phyloP scores from a whole-genome alignment of 441 rosid species.

The Euphorbia schlechtendalii region DNA sequence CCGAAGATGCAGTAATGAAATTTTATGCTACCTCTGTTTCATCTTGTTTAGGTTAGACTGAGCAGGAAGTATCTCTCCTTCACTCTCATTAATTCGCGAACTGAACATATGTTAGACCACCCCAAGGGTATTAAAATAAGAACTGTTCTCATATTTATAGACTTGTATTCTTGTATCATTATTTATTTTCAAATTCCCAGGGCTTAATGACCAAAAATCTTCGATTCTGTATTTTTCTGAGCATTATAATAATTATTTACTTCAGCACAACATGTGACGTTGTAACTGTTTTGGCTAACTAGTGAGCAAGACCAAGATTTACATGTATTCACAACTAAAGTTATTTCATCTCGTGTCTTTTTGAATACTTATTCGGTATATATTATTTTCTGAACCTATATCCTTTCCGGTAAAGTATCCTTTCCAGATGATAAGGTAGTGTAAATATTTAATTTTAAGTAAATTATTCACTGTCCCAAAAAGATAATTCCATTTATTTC shows the following conservation, averaged over 20 bases:
- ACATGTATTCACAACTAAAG: not conserved
- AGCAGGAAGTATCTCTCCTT: too few relatives aligned
- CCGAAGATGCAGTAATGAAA: too few relatives aligned
- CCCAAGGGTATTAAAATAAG: not conserved
- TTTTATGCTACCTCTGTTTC: not conserved
- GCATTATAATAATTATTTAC: not conserved
- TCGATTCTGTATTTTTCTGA: too few relatives aligned
- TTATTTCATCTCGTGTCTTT: not conserved
- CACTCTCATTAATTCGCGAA: not conserved
- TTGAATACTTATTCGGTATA: not conserved
- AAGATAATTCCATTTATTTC: too few relatives aligned
- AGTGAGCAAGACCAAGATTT: constrained; percentile 5
- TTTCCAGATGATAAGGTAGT: too few relatives aligned
- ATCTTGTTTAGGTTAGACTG: not conserved
- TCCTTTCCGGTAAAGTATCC: too few relatives aligned
- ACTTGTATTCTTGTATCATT: not conserved
- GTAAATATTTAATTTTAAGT: too few relatives aligned
- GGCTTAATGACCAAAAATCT: too few relatives aligned
- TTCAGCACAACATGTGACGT: not conserved
- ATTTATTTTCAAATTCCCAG: too few relatives aligned
- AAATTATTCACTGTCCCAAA: too few relatives aligned
- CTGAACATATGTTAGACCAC: not conserved
- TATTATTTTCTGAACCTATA: too few relatives aligned
- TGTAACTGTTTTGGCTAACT: not conserved
- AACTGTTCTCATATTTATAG: not conserved